Percentiles rank a stretch among this genome's conserved stretches.
phyloP scores from a whole-genome alignment of 129 eudicot genomes.

The Pulicaria dysenterica region DNA sequence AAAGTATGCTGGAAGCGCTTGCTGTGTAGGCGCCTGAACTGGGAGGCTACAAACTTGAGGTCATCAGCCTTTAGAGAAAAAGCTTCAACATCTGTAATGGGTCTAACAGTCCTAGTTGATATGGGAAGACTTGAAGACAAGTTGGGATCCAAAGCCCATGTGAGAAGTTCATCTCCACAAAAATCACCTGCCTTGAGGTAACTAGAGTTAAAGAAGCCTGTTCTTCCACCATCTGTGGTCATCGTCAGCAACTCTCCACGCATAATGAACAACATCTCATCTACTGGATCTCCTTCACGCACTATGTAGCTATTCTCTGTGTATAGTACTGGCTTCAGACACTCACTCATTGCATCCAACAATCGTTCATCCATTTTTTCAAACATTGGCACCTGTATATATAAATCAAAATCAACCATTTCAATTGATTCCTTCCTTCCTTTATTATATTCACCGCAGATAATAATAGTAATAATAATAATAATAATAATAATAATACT shows the following conservation, averaged over 20 bases:
- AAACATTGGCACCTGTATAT: slow-evolving; percentile 78
- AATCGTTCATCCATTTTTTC: slow-evolving; percentile 69
- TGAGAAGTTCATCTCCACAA: slow-evolving; percentile 89
- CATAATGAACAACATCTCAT: slow-evolving; percentile 85
- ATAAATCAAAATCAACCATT: not conserved
- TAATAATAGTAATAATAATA: not conserved
- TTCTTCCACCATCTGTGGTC: slow-evolving; percentile 81
- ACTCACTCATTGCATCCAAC: slow-evolving; percentile 78
- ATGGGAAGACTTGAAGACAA: slow-evolving; percentile 66
- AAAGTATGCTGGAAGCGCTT: slow-evolving; percentile 77
- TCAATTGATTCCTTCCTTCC: no score
- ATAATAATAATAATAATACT: not conserved
- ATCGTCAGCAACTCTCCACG: slow-evolving; percentile 59
- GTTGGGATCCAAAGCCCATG: slow-evolving; percentile 93
- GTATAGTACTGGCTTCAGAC: slow-evolving; percentile 72
- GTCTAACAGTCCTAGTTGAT: slow-evolving; percentile 71
- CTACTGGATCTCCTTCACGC: slow-evolving; percentile 91
- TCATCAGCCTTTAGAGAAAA: slow-evolving; percentile 70
- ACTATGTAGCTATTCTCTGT: slow-evolving; percentile 60
- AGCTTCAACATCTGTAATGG: slow-evolving; percentile 78
- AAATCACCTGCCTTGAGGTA: slow-evolving; percentile 70
- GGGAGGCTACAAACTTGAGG: slow-evolving; percentile 74
- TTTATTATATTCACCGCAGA: no score
- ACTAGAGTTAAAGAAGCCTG: slow-evolving; percentile 69
- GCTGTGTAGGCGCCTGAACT: slow-evolving; percentile 80